Evolutionary conservation across 1,139 yeast genomes (phyloP).

Genomic region (Scheffersomyces cryptocercus): DNA sequence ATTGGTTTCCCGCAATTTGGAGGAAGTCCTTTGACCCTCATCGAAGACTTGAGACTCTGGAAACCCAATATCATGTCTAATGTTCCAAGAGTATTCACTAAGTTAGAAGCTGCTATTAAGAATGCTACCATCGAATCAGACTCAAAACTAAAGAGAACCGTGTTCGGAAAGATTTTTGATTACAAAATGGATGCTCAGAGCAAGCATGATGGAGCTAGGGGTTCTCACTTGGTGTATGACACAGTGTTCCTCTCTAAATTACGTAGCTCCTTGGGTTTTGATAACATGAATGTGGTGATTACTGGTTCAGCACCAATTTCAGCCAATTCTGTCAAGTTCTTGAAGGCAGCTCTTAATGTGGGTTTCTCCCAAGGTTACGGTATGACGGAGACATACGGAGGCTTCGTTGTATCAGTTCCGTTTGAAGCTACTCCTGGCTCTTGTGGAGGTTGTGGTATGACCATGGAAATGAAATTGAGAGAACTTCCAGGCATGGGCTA

Average conservation of each 20-base stretch:
- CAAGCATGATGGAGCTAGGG: constrained; percentile 21
- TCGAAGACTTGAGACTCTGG: constrained; percentile 57
- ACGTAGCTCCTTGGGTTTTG: constrained; percentile 59
- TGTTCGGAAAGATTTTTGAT: constrained; percentile 13
- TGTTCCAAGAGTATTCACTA: constrained; percentile 69
- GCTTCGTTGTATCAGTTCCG: constrained; percentile 45
- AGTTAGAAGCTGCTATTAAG: constrained; percentile 56
- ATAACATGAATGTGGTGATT: constrained; percentile 40
- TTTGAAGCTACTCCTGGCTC: constrained; percentile 56
- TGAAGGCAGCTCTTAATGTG: constrained; percentile 60
- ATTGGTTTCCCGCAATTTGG: constrained; percentile 27
- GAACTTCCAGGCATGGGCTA: constrained; percentile 74
- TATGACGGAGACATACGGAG: constrained; percentile 74
- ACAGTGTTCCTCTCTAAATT: constrained; percentile 50
- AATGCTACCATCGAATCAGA: constrained; percentile 35
- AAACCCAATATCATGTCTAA: constrained; percentile 56
- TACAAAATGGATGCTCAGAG: constrained; percentile 21
- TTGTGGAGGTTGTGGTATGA: constrained; percentile 59
- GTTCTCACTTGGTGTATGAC: constrained; percentile 46
- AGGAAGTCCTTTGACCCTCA: constrained; percentile 44
- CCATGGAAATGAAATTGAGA: constrained; percentile 58
- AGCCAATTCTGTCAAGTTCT: constrained; percentile 56
- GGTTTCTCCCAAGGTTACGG: constrained; percentile 77
- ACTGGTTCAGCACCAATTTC: constrained; percentile 81
- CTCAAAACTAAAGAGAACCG: constrained; percentile 11